These are phyloP conservation scores for Dictyostelium purpureum DNA, from an alignment of 78 protist species.

Conservation along the genomic window DNA sequence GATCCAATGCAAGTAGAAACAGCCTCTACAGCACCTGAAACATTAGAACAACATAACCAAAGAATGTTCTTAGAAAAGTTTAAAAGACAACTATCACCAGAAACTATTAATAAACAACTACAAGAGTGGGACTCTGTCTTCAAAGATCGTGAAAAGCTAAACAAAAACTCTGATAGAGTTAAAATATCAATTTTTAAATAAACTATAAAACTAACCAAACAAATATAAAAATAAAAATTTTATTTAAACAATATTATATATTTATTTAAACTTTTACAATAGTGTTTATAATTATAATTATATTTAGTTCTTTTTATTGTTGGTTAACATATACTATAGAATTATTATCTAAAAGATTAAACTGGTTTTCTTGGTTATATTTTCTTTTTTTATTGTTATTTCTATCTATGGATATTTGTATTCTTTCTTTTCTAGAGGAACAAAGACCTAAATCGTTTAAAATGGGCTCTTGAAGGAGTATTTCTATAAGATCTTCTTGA, in stretches of 20 bases:
- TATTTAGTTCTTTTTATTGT: neutral
- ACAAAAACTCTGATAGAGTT: slow-evolving; percentile 26
- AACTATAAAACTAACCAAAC: neutral
- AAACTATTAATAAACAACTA: slow-evolving; percentile 9
- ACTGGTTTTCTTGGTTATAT: neutral
- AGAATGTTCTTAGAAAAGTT: neutral
- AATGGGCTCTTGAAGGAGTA: neutral
- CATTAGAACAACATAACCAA: slow-evolving; percentile 1
- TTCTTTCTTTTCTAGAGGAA: too few species aligned
- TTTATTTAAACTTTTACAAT: neutral
- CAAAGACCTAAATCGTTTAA: too few species aligned
- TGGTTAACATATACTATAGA: neutral
- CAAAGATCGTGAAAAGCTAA: slow-evolving; percentile 44
- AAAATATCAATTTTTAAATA: neutral
- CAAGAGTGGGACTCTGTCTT: slow-evolving; percentile 12
- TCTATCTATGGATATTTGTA: too few species aligned
- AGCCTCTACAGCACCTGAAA: neutral
- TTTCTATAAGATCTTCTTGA: neutral
- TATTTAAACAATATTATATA: neutral
- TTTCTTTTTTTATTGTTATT: too few species aligned
- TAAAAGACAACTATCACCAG: slow-evolving; percentile 18
- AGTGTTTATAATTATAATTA: neutral
- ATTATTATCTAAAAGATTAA: neutral
- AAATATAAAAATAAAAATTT: neutral
- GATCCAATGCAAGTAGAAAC: neutral